phyloP scores from a whole-genome alignment of 257 asterid species.

The Gynochthodes officinalis region DNA sequence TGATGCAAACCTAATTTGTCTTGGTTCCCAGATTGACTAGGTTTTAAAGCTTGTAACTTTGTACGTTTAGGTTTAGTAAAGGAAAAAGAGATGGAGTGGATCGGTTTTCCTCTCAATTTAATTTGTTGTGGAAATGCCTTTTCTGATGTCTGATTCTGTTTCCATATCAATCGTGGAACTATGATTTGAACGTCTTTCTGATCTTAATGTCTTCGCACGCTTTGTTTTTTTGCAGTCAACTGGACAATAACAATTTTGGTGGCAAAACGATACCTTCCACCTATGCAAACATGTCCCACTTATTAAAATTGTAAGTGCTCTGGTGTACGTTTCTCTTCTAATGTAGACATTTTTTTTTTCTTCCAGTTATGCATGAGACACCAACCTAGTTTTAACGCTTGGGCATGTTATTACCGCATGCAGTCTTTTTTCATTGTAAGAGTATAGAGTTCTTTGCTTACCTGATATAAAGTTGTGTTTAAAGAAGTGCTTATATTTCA shows the following conservation, averaged over 20 bases:
- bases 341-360: not conserved
- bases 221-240: slow-evolving; percentile 66
- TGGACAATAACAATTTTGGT: slow-evolving; percentile 74
- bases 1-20: not conserved
- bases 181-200: not conserved
- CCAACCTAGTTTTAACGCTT: not conserved
- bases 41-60: not conserved
- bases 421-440: not conserved
- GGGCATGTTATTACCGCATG: not conserved
- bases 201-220: not conserved
- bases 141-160: not conserved
- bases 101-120: not conserved
- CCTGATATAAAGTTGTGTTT: not conserved
- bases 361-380: no score
- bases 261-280: slow-evolving; percentile 70
- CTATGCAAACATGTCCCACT: slow-evolving; percentile 60
- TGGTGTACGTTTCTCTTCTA: slow-evolving; percentile 14
- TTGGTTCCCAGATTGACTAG: not conserved
- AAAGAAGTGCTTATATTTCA: not conserved
- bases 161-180: no score
- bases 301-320: slow-evolving; percentile 73
- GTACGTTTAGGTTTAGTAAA: not conserved
- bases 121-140: not conserved
- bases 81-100: not conserved
- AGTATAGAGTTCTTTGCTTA: not conserved